Evolutionary conservation across 2,329 filamentous ascomycete species (phyloP).

Genomic region (Trematosphaeria pertusa): DNA sequence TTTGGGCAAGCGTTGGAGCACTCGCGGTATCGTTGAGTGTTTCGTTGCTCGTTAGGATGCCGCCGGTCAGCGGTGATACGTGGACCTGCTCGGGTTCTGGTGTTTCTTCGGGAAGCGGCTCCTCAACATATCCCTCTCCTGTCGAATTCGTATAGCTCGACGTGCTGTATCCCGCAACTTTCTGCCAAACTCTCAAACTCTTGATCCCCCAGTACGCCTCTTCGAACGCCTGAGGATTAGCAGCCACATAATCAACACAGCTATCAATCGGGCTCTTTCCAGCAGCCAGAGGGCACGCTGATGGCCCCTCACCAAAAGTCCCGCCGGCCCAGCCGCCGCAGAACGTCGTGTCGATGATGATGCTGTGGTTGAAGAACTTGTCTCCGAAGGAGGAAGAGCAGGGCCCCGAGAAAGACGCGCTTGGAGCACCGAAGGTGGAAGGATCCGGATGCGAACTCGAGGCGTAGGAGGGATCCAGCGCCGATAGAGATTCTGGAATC

Average conservation of each 20-base stretch:
- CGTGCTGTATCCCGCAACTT: conserved; percentile 8
- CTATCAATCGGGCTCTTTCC: conserved; percentile 25
- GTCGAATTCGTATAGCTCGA: not conserved
- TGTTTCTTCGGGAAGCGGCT: not conserved
- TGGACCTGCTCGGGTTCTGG: not conserved
- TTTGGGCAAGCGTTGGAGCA: too few relatives aligned
- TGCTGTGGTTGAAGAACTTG: conserved; percentile 72
- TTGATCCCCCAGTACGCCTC: conserved; percentile 51
- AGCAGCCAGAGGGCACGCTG: conserved; percentile 56
- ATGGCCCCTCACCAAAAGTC: conserved; percentile 15
- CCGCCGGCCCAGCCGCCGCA: conserved; percentile 56
- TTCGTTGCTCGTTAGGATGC: conserved; percentile 10
- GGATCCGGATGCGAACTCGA: too few relatives aligned
- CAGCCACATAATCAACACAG: conserved; percentile 28
- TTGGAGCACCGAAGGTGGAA: conserved; percentile 67
- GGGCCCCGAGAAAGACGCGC: conserved; percentile 66
- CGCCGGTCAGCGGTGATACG: conserved; percentile 16
- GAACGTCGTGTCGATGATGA: conserved; percentile 81
- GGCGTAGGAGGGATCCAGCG: conserved; percentile 14
- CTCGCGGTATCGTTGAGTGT: too few relatives aligned
- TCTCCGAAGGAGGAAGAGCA: conserved; percentile 32
- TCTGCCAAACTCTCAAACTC: conserved; percentile 50
- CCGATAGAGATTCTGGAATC: conserved; percentile 58
- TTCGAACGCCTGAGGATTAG: conserved; percentile 23
- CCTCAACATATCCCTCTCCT: not conserved